Percentiles rank a stretch among this genome's conserved stretches.
These are phyloP conservation scores for Globomyces pollinis-pini DNA, from an alignment of 192 early-diverging fungal species.

Conservation along the genomic window DNA sequence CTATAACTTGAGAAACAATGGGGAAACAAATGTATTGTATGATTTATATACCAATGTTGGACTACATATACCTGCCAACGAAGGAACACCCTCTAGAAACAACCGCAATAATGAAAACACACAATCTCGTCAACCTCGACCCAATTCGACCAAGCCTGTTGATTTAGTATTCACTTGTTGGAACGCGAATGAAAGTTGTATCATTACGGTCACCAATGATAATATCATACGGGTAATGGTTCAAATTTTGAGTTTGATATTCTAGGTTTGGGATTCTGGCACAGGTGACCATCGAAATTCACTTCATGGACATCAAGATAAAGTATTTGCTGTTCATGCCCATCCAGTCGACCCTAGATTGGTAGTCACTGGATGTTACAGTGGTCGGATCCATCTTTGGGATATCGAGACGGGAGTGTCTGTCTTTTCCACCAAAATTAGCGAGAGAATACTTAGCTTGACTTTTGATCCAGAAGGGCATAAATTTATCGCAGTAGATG, in stretches of 20 bases:
- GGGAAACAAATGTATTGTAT: too few species aligned
- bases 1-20: too few species aligned
- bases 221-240: neutral
- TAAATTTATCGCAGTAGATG: slow-evolving; percentile 65
- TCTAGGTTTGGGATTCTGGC: slow-evolving; percentile 48
- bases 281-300: slow-evolving; percentile 49
- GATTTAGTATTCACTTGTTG: slow-evolving; percentile 50
- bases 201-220: slow-evolving; percentile 57
- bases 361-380: slow-evolving; percentile 72
- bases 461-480: slow-evolving; percentile 69
- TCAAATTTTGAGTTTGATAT: slow-evolving; percentile 3
- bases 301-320: slow-evolving; percentile 51
- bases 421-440: slow-evolving; percentile 11
- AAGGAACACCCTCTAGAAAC: too few species aligned
- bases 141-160: neutral
- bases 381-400: slow-evolving; percentile 77
- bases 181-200: slow-evolving; percentile 57
- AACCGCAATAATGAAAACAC: too few species aligned
- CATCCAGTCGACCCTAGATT: slow-evolving; percentile 68
- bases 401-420: slow-evolving; percentile 48
- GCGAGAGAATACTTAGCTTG: slow-evolving; percentile 51
- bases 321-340: slow-evolving; percentile 65
- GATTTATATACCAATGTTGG: too few species aligned
- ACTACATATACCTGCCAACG: too few species aligned
- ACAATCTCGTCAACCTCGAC: neutral